phyloP scores from a whole-genome alignment of 2,329 filamentous ascomycete genomes.

The Ampelomyces quisqualis region DNA sequence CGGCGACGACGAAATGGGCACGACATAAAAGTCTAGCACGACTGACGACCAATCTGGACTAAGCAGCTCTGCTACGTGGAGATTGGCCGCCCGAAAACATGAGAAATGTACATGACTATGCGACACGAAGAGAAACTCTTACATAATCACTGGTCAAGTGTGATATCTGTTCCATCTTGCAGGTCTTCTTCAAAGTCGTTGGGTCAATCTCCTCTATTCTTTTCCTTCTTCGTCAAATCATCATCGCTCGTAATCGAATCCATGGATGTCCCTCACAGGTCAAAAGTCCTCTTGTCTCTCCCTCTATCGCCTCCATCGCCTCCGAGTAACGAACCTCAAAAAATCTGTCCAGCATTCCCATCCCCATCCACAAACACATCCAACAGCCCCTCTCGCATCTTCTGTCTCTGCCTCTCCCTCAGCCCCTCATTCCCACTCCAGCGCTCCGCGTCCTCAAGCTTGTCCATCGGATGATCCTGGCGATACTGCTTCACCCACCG shows the following conservation, averaged over 20 bases:
- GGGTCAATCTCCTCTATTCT: too few species aligned
- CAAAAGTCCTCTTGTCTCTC: neutral
- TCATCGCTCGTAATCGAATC: neutral
- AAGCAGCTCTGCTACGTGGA: neutral
- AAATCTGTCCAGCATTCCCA: neutral
- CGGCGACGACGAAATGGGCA: slow-evolving; percentile 39
- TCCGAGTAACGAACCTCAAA: neutral
- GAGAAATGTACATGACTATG: slow-evolving; percentile 1
- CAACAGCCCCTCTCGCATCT: neutral
- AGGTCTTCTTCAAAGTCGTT: too few species aligned
- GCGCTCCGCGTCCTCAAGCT: slow-evolving; percentile 18
- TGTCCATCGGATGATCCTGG: slow-evolving; percentile 17
- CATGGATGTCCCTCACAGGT: too few species aligned
- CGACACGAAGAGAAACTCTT: neutral
- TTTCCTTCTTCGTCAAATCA: neutral
- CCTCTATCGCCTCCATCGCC: neutral
- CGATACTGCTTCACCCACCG: slow-evolving; percentile 23
- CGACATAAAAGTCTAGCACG: slow-evolving; percentile 17
- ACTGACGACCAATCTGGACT: neutral
- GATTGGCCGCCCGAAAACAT: too few species aligned
- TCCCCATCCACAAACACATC: slow-evolving; percentile 1
- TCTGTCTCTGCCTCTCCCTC: slow-evolving; percentile 14
- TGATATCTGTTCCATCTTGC: too few species aligned
- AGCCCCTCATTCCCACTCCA: slow-evolving; percentile 21
- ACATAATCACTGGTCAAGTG: too few species aligned